Evolutionary conservation across 2,329 filamentous ascomycete genomes (phyloP).

Genomic region (Xylariaceae sp.): DNA sequence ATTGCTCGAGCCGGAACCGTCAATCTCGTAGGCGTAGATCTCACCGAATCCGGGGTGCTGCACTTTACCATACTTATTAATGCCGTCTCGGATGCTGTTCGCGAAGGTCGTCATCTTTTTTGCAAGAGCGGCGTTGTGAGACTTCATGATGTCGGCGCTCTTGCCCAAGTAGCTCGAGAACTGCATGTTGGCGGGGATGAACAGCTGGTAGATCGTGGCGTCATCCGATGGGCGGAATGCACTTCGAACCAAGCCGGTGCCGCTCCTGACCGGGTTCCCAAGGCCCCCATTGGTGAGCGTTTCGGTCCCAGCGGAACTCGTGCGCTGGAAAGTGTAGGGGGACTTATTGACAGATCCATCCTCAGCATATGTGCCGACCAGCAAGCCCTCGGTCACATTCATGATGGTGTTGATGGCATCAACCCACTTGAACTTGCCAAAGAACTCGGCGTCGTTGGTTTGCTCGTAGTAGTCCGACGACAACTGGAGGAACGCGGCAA

Average conservation of each 20-base stretch:
- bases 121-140: slow-evolving; percentile 30
- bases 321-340: slow-evolving; percentile 66
- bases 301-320: slow-evolving; percentile 63
- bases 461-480: slow-evolving; percentile 65
- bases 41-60: slow-evolving; percentile 51
- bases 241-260: slow-evolving; percentile 64
- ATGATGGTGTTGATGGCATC: slow-evolving; percentile 60
- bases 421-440: slow-evolving; percentile 63
- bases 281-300: slow-evolving; percentile 62
- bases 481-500: slow-evolving; percentile 69
- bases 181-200: slow-evolving; percentile 74
- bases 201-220: slow-evolving; percentile 68
- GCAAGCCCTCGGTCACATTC: slow-evolving; percentile 35
- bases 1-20: slow-evolving; percentile 55
- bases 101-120: slow-evolving; percentile 47
- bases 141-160: slow-evolving; percentile 34
- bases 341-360: slow-evolving; percentile 46
- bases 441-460: slow-evolving; percentile 61
- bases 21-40: slow-evolving; percentile 64
- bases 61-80: slow-evolving; percentile 64
- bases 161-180: slow-evolving; percentile 49
- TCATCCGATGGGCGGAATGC: slow-evolving; percentile 78
- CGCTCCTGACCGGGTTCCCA: slow-evolving; percentile 66
- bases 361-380: slow-evolving; percentile 62
- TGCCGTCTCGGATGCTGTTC: slow-evolving; percentile 56